A percentile compares a stretch with the other conserved stretches of the same genome.
Evolutionary conservation across 495 filamentous ascomycete species (phyloP).

Genomic region (Chaetomium fimeti): DNA sequence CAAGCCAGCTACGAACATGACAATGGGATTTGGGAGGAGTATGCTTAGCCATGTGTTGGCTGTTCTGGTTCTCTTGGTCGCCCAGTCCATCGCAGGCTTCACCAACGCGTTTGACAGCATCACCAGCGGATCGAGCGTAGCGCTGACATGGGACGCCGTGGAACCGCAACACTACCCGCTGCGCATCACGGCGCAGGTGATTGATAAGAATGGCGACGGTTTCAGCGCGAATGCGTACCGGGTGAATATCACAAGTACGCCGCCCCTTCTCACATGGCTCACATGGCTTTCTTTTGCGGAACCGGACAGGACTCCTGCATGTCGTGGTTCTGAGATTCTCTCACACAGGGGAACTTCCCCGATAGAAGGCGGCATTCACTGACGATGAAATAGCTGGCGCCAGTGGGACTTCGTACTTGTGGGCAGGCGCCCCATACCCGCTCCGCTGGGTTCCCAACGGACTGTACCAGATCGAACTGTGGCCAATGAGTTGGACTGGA

Average conservation of each 20-base stretch:
- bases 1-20: neutral
- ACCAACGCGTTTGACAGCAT: constrained; percentile 21
- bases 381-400: constrained; percentile 28
- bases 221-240: constrained; percentile 14
- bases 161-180: constrained; percentile 16
- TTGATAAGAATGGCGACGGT: constrained; percentile 18
- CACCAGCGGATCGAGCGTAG: constrained; percentile 1
- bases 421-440: constrained; percentile 41
- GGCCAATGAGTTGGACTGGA: constrained; percentile 25
- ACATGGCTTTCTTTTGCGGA: neutral
- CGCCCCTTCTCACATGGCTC: neutral
- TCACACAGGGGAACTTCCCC: neutral
- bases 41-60: neutral
- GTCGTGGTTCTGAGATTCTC: neutral
- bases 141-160: constrained; percentile 14
- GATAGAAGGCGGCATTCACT: neutral
- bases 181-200: constrained; percentile 20
- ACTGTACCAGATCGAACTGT: constrained; percentile 42
- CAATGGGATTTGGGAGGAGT: neutral
- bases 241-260: constrained; percentile 20
- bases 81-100: constrained; percentile 1
- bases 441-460: constrained; percentile 38
- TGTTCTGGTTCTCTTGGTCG: neutral
- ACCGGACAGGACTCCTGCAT: neutral
- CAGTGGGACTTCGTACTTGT: constrained; percentile 36